Base-by-base conservation (phyloP, 768 basidiomycete genomes). In the Podaxis sp. region DNA sequence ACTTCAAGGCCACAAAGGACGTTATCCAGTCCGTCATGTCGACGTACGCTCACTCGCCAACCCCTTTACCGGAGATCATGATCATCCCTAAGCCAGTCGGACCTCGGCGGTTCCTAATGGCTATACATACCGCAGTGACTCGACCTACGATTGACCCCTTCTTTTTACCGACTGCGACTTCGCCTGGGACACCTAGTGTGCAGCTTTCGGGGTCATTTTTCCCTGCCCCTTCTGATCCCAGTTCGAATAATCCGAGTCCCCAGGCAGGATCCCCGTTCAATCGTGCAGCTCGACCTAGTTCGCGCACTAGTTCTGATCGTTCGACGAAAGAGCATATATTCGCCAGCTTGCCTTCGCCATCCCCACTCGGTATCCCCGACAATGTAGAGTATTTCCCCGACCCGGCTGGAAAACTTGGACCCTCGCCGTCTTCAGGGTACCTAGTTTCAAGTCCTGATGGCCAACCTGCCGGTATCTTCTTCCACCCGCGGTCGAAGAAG, bases 1-100 rank as follows among this genome's bases (percentile, higher is more conserved):
- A 96, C 65, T 98, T 92, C 82, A 96, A 93, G 72, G 69, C 82
- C 38, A 88, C 96, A 56, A 93, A 92, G 70, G 95, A 98, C 66
- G 80, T 89, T 11, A 81, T 98, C 19, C 90, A 95, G 66, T 85
- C 85, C 17, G 78, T 88, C 19, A 77, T 90, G 65, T 72, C 73
- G 41, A 79, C 80, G 0, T 83, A 82, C 57, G 68, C 75, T 22
- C 73, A 77, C 38, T 75, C 82, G 11, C 63, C 78, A 69, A 70
- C 77, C 24, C 78, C 81, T 15, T 73, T 90, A 11, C 89, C 97
- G 0, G 97, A 99, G 68, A 86, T 99, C 29, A 92, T 98, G 83
- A 93, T 99, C 66, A 89, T 98, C 41, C 96, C 96, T 22, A 99
- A 98, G 75, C 96, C 96, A 9, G 96, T 92, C 17, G 96, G 97